Conservation (phyloP, 139 green algal species). For the Mesotaenium endlicherianum region DNA sequence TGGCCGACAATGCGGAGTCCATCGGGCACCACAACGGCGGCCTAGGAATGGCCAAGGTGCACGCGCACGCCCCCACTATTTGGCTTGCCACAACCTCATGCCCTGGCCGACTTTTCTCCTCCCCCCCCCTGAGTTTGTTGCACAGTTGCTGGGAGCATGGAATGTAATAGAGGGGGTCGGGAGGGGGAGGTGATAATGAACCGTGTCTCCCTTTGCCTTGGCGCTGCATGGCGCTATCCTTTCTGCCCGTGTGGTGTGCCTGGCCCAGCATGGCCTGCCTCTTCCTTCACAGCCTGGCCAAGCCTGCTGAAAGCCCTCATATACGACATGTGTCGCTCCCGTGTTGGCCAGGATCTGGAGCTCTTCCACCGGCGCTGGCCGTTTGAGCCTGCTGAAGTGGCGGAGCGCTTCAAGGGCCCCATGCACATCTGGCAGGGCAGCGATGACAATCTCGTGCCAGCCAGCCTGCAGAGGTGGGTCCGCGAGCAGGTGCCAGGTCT, state of each 20-base stretch:
- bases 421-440: conserved; percentile 24
- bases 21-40: neutral
- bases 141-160: too few relatives aligned
- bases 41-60: conserved; percentile 24
- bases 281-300: too few relatives aligned
- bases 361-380: conserved; percentile 21
- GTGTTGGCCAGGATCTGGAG: conserved; percentile 23
- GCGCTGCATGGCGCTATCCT: neutral
- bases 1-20: conserved; percentile 24
- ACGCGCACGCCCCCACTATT: too few relatives aligned
- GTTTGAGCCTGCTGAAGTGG: neutral
- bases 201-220: neutral
- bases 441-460: conserved; percentile 4
- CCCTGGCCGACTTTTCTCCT: too few relatives aligned
- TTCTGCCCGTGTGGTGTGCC: neutral
- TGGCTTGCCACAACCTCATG: too few relatives aligned
- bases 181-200: too few relatives aligned
- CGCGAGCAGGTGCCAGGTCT: neutral
- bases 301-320: too few relatives aligned
- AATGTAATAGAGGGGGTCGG: too few relatives aligned
- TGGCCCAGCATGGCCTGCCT: too few relatives aligned
- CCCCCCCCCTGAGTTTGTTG: too few relatives aligned
- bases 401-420: neutral
- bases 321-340: too few relatives aligned
- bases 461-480: conserved; percentile 11